phyloP scores from a whole-genome alignment of 768 basidiomycete species.

The Pulveroboletus sp. region DNA sequence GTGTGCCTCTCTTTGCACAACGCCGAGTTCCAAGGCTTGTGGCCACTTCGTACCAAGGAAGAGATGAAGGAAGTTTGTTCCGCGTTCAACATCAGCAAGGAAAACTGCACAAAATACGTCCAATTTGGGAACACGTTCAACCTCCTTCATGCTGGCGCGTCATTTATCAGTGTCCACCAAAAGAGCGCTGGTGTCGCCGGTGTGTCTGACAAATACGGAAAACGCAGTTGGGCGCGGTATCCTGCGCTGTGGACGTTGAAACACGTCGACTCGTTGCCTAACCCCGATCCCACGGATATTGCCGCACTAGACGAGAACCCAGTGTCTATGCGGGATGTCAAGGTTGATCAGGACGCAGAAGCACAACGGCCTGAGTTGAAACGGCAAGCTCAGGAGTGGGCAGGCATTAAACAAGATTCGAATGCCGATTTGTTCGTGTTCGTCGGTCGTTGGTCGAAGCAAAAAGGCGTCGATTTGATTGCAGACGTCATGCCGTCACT shows the following conservation, averaged over 20 bases:
- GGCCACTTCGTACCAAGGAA: constrained; percentile 94
- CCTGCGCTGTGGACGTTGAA: constrained; percentile 95
- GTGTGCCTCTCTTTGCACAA: constrained; percentile 92
- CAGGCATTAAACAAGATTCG: constrained; percentile 86
- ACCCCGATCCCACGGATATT: constrained; percentile 93
- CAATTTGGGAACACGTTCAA: constrained; percentile 99
- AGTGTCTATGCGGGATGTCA: constrained; percentile 61
- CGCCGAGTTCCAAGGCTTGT: constrained; percentile 95
- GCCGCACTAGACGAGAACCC: constrained; percentile 85
- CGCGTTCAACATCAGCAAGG: constrained; percentile 96
- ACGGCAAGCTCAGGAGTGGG: constrained; percentile 94
- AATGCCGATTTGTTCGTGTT: constrained; percentile 90
- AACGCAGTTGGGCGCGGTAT: constrained; percentile 95
- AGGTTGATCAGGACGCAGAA: constrained; percentile 77
- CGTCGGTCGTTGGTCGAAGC: constrained; percentile 97
- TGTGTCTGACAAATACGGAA: constrained; percentile 97
- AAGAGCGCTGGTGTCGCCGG: constrained; percentile 92
- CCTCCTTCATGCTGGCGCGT: constrained; percentile 87
- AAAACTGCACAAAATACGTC: constrained; percentile 93
- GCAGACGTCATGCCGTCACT: constrained; percentile 91
- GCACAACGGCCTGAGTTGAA: constrained; percentile 88
- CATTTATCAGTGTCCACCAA: constrained; percentile 89
- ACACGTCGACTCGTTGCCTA: constrained; percentile 91
- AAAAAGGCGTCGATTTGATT: constrained; percentile 96
- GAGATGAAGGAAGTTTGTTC: constrained; percentile 99